A percentile compares a stretch with the other conserved stretches of the same genome.
phyloP scores from a whole-genome alignment of 495 filamentous ascomycete genomes.

The Pyrenula massariospora region DNA sequence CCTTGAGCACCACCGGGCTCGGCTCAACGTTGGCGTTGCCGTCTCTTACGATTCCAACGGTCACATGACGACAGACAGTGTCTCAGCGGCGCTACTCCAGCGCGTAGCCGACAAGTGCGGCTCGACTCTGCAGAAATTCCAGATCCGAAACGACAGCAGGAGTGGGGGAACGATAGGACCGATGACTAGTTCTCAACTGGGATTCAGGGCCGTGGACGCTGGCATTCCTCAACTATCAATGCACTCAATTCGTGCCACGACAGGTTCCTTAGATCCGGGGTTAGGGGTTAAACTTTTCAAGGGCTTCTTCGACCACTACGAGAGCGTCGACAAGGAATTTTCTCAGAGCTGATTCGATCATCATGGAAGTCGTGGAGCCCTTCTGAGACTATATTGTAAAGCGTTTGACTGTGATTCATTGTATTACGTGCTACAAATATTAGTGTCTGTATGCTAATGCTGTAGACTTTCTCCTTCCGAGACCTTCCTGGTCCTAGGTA shows the following conservation, averaged over 20 bases:
- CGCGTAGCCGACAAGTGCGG: conserved; percentile 60
- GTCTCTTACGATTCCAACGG: conserved; percentile 81
- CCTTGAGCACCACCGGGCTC: conserved; percentile 72
- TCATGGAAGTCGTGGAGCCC: no score
- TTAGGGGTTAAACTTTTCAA: conserved; percentile 80
- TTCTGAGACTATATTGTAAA: no score
- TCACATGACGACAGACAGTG: conserved; percentile 83
- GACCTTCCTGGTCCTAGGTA: no score
- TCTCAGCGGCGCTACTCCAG: conserved; percentile 64
- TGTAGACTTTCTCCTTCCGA: no score
- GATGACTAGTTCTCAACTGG: conserved; percentile 70
- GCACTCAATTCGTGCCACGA: conserved; percentile 89
- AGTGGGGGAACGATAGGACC: conserved; percentile 93
- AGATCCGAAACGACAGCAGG: conserved; percentile 84
- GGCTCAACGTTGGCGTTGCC: conserved; percentile 81
- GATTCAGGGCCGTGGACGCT: conserved; percentile 76
- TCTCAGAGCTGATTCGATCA: conserved; percentile 19
- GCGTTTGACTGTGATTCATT: no score
- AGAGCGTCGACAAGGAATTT: conserved; percentile 81
- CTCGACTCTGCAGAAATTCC: conserved; percentile 72
- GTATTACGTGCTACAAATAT: no score
- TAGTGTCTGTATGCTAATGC: no score
- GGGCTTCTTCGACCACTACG: conserved; percentile 81
- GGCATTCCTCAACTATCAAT: conserved; percentile 89
- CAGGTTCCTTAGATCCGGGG: conserved; percentile 75